Conservation (phyloP, 805 yeast species). For the Teunomyces funiuensis region DNA sequence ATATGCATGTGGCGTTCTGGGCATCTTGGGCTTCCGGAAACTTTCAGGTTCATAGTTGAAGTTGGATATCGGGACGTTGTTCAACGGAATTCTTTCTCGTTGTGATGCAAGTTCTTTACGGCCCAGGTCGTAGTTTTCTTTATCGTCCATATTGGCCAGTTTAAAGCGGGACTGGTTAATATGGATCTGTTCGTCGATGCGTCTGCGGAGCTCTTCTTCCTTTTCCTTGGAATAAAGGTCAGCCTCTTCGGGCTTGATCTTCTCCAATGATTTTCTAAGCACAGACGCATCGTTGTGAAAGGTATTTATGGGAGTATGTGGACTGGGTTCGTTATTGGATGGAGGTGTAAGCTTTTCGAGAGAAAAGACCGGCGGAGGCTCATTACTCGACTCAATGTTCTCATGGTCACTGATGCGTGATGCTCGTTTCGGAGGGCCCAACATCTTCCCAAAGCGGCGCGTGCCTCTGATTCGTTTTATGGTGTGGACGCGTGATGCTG, state of each 20-base stretch:
- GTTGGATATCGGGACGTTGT: constrained; percentile 14
- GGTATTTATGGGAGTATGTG: not conserved
- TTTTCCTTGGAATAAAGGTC: constrained; percentile 17
- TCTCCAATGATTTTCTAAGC: not conserved
- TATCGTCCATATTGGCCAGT: not conserved
- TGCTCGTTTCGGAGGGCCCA: constrained; percentile 55
- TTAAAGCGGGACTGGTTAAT: constrained; percentile 1
- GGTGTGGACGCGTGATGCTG: constrained; percentile 13
- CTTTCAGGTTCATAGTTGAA: constrained; percentile 19
- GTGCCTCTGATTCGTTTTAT: constrained; percentile 33
- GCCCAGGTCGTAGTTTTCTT: constrained; percentile 6
- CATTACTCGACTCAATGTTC: constrained; percentile 1
- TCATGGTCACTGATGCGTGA: constrained; percentile 21
- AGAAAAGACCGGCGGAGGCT: constrained; percentile 8
- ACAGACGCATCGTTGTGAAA: not conserved
- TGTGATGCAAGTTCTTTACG: not conserved
- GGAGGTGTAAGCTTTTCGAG: constrained; percentile 7
- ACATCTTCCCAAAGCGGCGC: constrained; percentile 35
- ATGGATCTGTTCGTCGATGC: constrained; percentile 26
- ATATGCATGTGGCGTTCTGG: constrained; percentile 13
- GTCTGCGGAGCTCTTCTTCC: constrained; percentile 22
- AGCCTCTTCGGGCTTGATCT: not conserved
- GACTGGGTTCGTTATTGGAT: not conserved
- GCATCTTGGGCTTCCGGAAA: constrained; percentile 37
- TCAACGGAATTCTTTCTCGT: constrained; percentile 18